phyloP scores from a whole-genome alignment of 192 early-diverging fungal species.

The Podila verticillata region DNA sequence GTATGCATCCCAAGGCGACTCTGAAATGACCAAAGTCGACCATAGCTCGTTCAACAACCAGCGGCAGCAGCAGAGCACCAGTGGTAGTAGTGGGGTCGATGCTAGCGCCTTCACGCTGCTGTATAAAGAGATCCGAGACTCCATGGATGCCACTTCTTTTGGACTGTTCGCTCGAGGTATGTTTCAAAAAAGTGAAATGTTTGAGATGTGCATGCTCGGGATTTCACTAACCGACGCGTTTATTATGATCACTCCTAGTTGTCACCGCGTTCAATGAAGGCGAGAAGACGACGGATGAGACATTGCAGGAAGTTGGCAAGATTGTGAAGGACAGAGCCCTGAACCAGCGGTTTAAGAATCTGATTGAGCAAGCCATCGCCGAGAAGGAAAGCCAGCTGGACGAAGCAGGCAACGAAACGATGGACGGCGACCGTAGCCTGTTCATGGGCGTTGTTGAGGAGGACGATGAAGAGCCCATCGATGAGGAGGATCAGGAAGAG shows the following conservation, averaged over 20 bases:
- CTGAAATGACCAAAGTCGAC: neutral
- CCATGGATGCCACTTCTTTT: constrained; percentile 43
- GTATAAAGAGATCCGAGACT: constrained; percentile 51
- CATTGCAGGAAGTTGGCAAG: constrained; percentile 34
- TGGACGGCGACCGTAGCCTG: constrained; percentile 40
- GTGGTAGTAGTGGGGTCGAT: constrained; percentile 20
- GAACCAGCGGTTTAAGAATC: constrained; percentile 39
- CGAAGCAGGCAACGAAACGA: constrained; percentile 16
- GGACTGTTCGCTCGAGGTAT: constrained; percentile 44
- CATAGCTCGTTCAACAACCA: neutral
- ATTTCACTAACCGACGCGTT: neutral
- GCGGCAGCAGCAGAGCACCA: constrained; percentile 1
- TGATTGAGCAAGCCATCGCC: constrained; percentile 44
- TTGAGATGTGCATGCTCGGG: neutral
- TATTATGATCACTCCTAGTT: constrained; percentile 4
- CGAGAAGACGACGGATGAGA: constrained; percentile 47
- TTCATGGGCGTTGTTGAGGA: constrained; percentile 12
- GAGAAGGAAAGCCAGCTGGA: constrained; percentile 40
- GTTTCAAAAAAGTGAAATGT: neutral
- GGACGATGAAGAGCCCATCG: constrained; percentile 1
- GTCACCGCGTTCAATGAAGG: constrained; percentile 47
- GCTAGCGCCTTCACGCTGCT: constrained; percentile 45
- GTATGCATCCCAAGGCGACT: neutral
- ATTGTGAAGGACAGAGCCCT: constrained; percentile 36
- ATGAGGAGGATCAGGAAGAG: neutral